These are phyloP conservation scores for Ophiostoma sp. DNA, from an alignment of 2,329 filamentous ascomycete genomes.

Conservation along the genomic window DNA sequence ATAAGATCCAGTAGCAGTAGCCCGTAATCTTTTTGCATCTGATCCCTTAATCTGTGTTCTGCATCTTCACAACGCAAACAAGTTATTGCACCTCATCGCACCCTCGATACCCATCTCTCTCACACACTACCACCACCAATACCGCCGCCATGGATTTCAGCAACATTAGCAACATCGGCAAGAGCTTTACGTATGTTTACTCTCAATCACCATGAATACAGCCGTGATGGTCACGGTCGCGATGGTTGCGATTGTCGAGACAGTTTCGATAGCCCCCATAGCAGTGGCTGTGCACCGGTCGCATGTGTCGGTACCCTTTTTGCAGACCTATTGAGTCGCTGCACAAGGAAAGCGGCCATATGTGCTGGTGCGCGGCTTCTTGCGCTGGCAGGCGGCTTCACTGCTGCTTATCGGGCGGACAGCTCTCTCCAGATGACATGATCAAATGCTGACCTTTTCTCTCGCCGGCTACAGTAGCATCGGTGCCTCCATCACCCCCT, in stretches of 20 bases:
- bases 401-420: not conserved
- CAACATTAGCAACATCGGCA: conserved; percentile 54
- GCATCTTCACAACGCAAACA: conserved; percentile 4
- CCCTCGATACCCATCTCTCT: not conserved
- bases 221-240: not conserved
- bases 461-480: conserved; percentile 40
- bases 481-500: conserved; percentile 83
- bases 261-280: not conserved
- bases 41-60: not conserved
- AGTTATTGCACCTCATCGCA: not conserved
- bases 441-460: not conserved
- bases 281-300: not conserved
- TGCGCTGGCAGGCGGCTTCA: not conserved
- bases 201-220: not conserved
- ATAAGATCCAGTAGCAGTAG: not conserved
- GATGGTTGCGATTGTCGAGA: not conserved
- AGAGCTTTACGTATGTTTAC: conserved; percentile 48
- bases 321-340: not conserved
- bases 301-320: not conserved
- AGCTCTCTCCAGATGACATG: not conserved
- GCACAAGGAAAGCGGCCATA: not conserved
- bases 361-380: not conserved
- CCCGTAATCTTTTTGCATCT: conserved; percentile 8
- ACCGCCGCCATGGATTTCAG: conserved; percentile 52
- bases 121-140: not conserved